These are phyloP conservation scores for Tilletia setariae DNA, from an alignment of 1,284 basidiomycete genomes.

Conservation along the genomic window DNA sequence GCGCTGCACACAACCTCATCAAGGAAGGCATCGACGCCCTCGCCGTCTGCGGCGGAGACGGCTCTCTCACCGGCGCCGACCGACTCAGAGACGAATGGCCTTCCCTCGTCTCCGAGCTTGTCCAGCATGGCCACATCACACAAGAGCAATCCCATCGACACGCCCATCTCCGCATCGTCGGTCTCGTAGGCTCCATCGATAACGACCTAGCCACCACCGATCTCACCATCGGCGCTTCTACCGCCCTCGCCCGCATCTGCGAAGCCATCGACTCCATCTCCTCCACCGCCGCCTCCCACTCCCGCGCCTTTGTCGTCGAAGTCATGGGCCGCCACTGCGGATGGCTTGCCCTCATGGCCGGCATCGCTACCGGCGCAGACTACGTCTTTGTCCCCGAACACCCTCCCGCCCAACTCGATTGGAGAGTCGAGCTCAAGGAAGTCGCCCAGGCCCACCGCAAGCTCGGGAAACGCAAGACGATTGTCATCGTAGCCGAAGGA, in stretches of 20 bases:
- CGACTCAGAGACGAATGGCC: slow-evolving; percentile 93
- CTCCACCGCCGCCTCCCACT: slow-evolving; percentile 91
- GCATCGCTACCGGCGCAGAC: slow-evolving; percentile 90
- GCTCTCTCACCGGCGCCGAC: slow-evolving; percentile 92
- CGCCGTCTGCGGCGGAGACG: slow-evolving; percentile 94
- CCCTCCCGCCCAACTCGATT: slow-evolving; percentile 68
- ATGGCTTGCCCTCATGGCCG: slow-evolving; percentile 90
- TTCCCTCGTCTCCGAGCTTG: slow-evolving; percentile 69
- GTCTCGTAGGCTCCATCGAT: slow-evolving; percentile 95
- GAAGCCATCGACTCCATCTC: slow-evolving; percentile 98
- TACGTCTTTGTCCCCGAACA: slow-evolving; percentile 95
- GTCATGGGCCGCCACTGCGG: slow-evolving; percentile 99
- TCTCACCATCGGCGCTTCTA: slow-evolving; percentile 91
- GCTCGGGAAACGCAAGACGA: slow-evolving; percentile 92
- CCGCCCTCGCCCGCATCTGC: slow-evolving; percentile 91
- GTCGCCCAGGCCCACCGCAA: slow-evolving; percentile 82
- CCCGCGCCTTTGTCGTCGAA: slow-evolving; percentile 94
- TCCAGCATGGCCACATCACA: slow-evolving; percentile 70
- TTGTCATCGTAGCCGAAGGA: slow-evolving; percentile 96
- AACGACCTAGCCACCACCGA: slow-evolving; percentile 99
- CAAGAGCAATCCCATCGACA: slow-evolving; percentile 69
- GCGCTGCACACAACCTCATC: slow-evolving; percentile 85
- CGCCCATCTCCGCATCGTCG: slow-evolving; percentile 87
- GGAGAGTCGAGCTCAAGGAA: slow-evolving; percentile 91
- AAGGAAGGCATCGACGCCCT: slow-evolving; percentile 94